These are phyloP conservation scores for Zymoseptoria brevis DNA, from an alignment of 2,329 filamentous ascomycete genomes.

Conservation along the genomic window DNA sequence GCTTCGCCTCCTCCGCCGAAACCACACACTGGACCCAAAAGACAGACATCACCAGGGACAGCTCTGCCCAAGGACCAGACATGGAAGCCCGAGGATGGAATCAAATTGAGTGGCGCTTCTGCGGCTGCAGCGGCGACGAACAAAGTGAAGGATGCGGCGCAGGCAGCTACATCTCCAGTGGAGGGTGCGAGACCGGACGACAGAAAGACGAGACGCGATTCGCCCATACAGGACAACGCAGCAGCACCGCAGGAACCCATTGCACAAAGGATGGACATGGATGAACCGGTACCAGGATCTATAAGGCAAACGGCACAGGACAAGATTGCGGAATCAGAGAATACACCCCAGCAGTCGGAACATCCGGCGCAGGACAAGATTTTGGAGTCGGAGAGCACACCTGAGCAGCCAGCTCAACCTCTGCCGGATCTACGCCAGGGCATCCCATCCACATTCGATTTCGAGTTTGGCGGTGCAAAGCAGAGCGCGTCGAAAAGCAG, in stretches of 20 bases:
- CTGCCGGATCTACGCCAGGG: conserved; percentile 89
- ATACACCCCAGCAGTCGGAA: conserved; percentile 10
- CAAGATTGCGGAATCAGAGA: conserved; percentile 24
- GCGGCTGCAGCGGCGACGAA: conserved; percentile 14
- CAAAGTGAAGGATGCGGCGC: neutral
- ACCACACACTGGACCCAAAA: conserved; percentile 16
- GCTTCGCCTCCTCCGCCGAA: conserved; percentile 11
- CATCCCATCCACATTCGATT: conserved; percentile 82
- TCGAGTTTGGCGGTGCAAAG: conserved; percentile 50
- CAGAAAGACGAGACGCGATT: conserved; percentile 23
- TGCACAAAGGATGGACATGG: conserved; percentile 23
- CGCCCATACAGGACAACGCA: conserved; percentile 11
- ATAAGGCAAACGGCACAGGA: conserved; percentile 21
- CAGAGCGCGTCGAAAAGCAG: neutral
- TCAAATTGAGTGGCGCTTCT: conserved; percentile 30
- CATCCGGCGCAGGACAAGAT: conserved; percentile 8
- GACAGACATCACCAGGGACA: conserved; percentile 29
- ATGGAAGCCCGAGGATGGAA: conserved; percentile 34
- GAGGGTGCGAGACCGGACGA: conserved; percentile 30
- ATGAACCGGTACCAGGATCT: conserved; percentile 23
- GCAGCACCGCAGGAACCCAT: conserved; percentile 21
- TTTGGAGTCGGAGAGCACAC: conserved; percentile 6
- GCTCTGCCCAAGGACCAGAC: conserved; percentile 31
- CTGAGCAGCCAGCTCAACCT: conserved; percentile 42
- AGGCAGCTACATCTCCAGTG: conserved; percentile 19